Conservation (phyloP, 495 filamentous ascomycete genomes). For the Trichoderma gamsii region DNA sequence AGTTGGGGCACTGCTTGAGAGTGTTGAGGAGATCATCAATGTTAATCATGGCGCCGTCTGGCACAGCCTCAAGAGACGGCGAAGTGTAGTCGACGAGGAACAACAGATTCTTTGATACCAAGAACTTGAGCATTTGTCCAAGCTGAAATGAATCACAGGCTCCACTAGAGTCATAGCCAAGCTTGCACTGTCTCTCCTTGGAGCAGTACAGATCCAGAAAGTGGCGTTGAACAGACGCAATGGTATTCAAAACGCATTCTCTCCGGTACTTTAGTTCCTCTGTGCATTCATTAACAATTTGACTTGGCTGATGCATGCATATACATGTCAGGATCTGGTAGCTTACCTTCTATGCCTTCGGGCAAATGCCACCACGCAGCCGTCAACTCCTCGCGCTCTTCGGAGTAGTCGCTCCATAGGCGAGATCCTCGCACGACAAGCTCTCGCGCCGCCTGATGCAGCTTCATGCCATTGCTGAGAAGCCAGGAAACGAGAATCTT, state of each 20-base stretch:
- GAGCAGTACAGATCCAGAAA: slow-evolving; percentile 66
- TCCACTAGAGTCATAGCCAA: slow-evolving; percentile 66
- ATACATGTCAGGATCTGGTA: background rate
- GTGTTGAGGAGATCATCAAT: slow-evolving; percentile 31
- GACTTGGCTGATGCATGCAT: background rate
- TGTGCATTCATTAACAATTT: slow-evolving; percentile 25
- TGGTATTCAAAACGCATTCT: slow-evolving; percentile 62
- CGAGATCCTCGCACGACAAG: slow-evolving; percentile 62
- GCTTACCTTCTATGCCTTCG: slow-evolving; percentile 62
- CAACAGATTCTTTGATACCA: slow-evolving; percentile 48
- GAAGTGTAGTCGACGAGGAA: slow-evolving; percentile 43
- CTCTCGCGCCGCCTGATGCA: slow-evolving; percentile 48
- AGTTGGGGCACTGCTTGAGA: slow-evolving; percentile 53
- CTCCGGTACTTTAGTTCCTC: slow-evolving; percentile 69
- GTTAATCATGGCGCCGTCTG: slow-evolving; percentile 28
- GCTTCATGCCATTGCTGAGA: slow-evolving; percentile 47
- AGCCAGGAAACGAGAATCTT: slow-evolving; percentile 57
- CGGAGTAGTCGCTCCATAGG: slow-evolving; percentile 48
- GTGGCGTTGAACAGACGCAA: slow-evolving; percentile 68
- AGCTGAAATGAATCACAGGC: slow-evolving; percentile 83
- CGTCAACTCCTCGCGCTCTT: slow-evolving; percentile 33
- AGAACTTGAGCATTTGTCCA: slow-evolving; percentile 79
- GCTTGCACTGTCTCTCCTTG: slow-evolving; percentile 59
- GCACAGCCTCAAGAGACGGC: slow-evolving; percentile 26
- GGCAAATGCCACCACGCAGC: slow-evolving; percentile 71